Evolutionary conservation across 768 basidiomycete species (phyloP).

Genomic region (Mycena amicta): DNA sequence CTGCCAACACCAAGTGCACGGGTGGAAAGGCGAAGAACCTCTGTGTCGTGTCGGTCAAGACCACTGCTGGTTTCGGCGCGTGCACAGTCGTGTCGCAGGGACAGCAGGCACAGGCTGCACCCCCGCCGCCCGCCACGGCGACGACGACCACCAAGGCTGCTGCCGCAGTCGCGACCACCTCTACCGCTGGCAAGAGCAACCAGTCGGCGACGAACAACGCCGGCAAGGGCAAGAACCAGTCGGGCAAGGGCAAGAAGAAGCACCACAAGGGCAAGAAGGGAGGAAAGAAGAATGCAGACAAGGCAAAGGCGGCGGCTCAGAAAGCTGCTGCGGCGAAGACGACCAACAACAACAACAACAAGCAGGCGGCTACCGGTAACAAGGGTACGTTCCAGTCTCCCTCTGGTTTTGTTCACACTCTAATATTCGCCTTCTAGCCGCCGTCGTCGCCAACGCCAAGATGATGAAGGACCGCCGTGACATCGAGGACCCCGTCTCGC

Average conservation of each 20-base stretch:
- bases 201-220: background rate
- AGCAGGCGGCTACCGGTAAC: too few species aligned
- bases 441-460: too few species aligned
- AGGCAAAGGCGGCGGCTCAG: background rate
- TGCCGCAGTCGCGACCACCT: background rate
- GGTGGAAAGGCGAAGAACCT: slow-evolving; percentile 31
- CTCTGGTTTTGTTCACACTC: too few species aligned
- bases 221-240: background rate
- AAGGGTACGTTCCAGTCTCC: too few species aligned
- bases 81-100: slow-evolving; percentile 36
- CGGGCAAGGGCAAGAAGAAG: background rate
- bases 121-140: background rate
- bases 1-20: slow-evolving; percentile 32
- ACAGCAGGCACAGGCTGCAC: background rate
- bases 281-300: background rate
- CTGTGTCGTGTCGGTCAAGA: slow-evolving; percentile 34
- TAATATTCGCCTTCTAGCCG: too few species aligned
- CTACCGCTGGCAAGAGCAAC: background rate
- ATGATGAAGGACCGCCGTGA: too few species aligned
- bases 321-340: background rate
- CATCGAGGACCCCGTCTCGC: too few species aligned
- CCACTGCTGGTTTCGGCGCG: slow-evolving; percentile 40
- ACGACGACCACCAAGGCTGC: background rate
- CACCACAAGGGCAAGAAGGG: background rate
- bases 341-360: too few species aligned